Percentiles rank a stretch among this genome's conserved stretches.
Conservation (phyloP, 2,329 filamentous ascomycete genomes). For the Claviceps sp. region DNA sequence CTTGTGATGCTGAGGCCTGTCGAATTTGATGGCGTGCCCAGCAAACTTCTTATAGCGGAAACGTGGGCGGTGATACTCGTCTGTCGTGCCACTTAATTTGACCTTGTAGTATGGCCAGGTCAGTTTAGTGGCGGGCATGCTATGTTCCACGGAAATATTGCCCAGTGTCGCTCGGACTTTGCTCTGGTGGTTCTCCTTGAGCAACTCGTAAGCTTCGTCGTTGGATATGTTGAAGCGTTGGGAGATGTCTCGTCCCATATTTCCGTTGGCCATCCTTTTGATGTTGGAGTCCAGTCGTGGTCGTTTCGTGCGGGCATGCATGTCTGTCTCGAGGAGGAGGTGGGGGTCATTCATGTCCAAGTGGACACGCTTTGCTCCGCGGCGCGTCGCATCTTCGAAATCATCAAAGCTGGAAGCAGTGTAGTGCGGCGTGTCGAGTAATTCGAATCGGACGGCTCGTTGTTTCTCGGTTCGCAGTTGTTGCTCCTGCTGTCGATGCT, state of each 20-base stretch:
- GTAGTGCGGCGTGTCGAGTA: conserved; percentile 45
- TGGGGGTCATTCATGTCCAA: conserved; percentile 82
- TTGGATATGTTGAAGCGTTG: conserved; percentile 92
- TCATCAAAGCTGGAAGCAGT: conserved; percentile 65
- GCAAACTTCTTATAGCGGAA: conserved; percentile 58
- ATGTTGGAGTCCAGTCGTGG: conserved; percentile 41
- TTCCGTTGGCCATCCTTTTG: conserved; percentile 55
- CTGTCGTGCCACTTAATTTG: conserved; percentile 60
- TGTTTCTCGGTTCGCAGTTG: conserved; percentile 48
- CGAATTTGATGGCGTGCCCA: conserved; percentile 58
- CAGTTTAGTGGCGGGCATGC: conserved; percentile 77
- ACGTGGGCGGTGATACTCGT: conserved; percentile 70
- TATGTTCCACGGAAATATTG: conserved; percentile 87
- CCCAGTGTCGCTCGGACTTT: conserved; percentile 89
- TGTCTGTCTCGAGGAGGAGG: conserved; percentile 69
- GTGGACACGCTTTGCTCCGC: conserved; percentile 63
- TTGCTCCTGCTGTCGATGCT: conserved; percentile 16
- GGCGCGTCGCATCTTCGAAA: conserved; percentile 59
- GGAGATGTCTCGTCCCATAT: conserved; percentile 57
- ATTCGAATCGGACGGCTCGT: conserved; percentile 45
- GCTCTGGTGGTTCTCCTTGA: conserved; percentile 94
- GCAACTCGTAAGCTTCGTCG: conserved; percentile 84
- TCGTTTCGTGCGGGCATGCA: conserved; percentile 48
- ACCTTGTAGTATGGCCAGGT: conserved; percentile 96
- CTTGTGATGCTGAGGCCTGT: conserved; percentile 59